A percentile compares a stretch with the other conserved stretches of the same genome.
phyloP scores from a whole-genome alignment of 2,329 filamentous ascomycete genomes.

The Phoma sp. region DNA sequence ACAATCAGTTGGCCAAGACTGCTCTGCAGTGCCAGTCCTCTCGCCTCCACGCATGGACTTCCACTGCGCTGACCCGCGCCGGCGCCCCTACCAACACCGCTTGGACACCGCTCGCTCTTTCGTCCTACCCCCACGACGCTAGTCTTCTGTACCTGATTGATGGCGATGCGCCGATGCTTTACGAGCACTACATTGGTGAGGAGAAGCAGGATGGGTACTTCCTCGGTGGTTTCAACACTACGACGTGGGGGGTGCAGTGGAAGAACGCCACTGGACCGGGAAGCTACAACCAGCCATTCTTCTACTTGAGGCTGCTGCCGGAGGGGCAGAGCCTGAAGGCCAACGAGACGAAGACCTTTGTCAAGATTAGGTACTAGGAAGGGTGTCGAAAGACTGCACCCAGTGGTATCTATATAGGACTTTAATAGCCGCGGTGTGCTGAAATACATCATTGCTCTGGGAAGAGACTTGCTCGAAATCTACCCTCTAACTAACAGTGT shows the following conservation, averaged over 20 bases:
- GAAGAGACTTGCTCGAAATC: too few species aligned
- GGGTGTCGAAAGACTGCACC: background rate
- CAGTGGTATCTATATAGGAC: too few species aligned
- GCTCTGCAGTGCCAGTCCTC: slow-evolving; percentile 22
- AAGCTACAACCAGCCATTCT: slow-evolving; percentile 19
- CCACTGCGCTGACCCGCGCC: slow-evolving; percentile 18
- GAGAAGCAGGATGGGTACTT: slow-evolving; percentile 30
- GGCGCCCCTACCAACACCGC: slow-evolving; percentile 17
- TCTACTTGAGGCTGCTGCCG: slow-evolving; percentile 23
- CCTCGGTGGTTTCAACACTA: slow-evolving; percentile 27
- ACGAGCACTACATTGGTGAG: slow-evolving; percentile 29
- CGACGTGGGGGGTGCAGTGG: slow-evolving; percentile 32
- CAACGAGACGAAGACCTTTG: slow-evolving; percentile 25
- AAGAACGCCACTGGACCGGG: slow-evolving; percentile 5
- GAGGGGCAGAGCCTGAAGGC: slow-evolving; percentile 15
- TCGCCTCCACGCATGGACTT: slow-evolving; percentile 17
- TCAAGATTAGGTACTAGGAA: slow-evolving; percentile 18
- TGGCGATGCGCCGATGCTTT: slow-evolving; percentile 22
- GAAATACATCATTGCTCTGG: too few species aligned
- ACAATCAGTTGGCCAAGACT: slow-evolving; percentile 25
- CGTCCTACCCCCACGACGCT: slow-evolving; percentile 24
- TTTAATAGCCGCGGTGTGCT: too few species aligned
- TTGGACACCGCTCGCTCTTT: slow-evolving; percentile 24
- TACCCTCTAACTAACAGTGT: too few species aligned
- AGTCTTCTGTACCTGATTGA: slow-evolving; percentile 26